Conservation (phyloP, 2,329 filamentous ascomycete species). For the Alternaria incomplexa region DNA sequence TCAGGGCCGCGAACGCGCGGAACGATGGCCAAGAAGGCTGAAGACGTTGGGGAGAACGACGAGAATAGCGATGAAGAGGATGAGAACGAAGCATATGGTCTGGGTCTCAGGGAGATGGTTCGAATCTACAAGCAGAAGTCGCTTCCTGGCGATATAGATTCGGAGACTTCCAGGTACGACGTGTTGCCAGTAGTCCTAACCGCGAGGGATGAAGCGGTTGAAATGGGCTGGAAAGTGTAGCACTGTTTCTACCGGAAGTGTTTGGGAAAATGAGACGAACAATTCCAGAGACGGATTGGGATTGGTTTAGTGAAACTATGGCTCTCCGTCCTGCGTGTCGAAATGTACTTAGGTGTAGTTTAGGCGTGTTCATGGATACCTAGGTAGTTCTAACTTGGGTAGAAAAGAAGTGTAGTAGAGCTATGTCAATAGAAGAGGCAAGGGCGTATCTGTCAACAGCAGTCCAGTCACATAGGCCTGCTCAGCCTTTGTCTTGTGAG, state of each 20-base stretch:
- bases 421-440: too few relatives aligned
- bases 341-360: too few relatives aligned
- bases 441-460: too few relatives aligned
- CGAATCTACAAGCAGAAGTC: neutral
- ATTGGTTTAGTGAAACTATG: too few relatives aligned
- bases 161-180: neutral
- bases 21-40: neutral
- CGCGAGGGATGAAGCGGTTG: constrained; percentile 3
- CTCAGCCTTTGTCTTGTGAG: too few relatives aligned
- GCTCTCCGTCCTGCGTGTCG: too few relatives aligned
- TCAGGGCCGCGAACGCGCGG: neutral
- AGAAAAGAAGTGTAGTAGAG: too few relatives aligned
- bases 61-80: neutral
- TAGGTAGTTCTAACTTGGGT: too few relatives aligned
- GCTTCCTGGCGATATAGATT: neutral
- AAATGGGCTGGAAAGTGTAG: neutral
- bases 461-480: too few relatives aligned
- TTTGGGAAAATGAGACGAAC: neutral
- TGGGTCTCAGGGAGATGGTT: neutral
- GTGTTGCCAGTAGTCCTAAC: neutral
- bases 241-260: neutral
- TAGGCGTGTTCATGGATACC: too few relatives aligned
- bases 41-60: neutral
- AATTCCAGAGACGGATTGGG: too few relatives aligned
- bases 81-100: neutral